Conservation (phyloP, 2,329 filamentous ascomycete species). For the Xylaria hypoxylon region DNA sequence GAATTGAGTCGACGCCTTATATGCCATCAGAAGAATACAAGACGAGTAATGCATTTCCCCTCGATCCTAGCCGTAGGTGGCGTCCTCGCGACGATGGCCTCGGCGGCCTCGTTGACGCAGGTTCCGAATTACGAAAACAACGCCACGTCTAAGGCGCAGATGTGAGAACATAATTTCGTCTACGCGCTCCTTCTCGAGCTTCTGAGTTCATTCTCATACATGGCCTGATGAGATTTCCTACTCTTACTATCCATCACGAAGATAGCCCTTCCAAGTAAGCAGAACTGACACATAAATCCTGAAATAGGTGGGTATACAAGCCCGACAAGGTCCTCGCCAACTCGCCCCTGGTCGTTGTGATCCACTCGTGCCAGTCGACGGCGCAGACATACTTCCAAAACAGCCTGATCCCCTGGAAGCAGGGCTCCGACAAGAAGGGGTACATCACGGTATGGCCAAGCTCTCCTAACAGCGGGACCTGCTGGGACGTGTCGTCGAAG, state of each 20-base stretch:
- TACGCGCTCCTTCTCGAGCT: background rate
- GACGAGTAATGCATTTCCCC: conserved; percentile 39
- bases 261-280: background rate
- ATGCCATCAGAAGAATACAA: background rate
- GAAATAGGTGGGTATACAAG: conserved; percentile 50
- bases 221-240: background rate
- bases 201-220: background rate
- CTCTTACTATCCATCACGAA: background rate
- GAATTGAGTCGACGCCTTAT: background rate
- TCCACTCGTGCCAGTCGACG: conserved; percentile 55
- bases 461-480: conserved; percentile 61
- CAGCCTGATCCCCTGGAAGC: conserved; percentile 52
- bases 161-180: conserved; percentile 43
- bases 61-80: conserved; percentile 39
- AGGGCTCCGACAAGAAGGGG: conserved; percentile 52
- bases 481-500: conserved; percentile 68
- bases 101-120: conserved; percentile 51
- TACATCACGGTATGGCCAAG: conserved; percentile 63
- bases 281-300: conserved; percentile 15
- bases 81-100: conserved; percentile 42
- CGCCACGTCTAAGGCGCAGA: conserved; percentile 52
- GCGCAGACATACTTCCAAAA: conserved; percentile 54
- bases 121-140: conserved; percentile 53
- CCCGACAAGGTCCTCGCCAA: conserved; percentile 53
- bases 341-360: conserved; percentile 53